These are phyloP conservation scores for Apophysomyces trapeziformis DNA, from an alignment of 371 early-diverging fungal genomes.

Conservation along the genomic window DNA sequence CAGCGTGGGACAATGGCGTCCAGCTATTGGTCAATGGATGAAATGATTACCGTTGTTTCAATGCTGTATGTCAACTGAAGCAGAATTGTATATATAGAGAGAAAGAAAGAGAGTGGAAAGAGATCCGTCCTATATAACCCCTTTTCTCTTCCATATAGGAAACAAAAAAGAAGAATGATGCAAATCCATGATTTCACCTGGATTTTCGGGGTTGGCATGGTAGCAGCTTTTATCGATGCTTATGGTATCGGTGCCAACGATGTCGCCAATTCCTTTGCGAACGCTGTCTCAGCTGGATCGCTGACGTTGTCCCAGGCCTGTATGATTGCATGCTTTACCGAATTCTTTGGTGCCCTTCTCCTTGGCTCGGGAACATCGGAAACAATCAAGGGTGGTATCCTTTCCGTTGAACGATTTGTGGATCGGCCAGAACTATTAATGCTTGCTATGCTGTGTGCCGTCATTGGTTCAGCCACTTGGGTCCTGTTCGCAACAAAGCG, in stretches of 20 bases:
- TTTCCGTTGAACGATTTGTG: slow-evolving; percentile 54
- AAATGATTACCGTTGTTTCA: not conserved
- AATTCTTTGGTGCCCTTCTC: slow-evolving; percentile 83
- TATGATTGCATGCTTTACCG: slow-evolving; percentile 83
- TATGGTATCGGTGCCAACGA: slow-evolving; percentile 86
- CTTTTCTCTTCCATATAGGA: not conserved
- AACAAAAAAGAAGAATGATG: slow-evolving; percentile 42
- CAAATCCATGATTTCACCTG: slow-evolving; percentile 69
- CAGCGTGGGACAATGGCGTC: not conserved
- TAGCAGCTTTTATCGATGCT: slow-evolving; percentile 71
- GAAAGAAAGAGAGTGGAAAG: not conserved
- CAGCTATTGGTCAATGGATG: not conserved
- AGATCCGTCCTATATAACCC: not conserved
- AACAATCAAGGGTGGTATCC: slow-evolving; percentile 78
- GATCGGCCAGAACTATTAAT: slow-evolving; percentile 75
- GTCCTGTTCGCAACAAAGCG: slow-evolving; percentile 69
- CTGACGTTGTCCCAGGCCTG: slow-evolving; percentile 75
- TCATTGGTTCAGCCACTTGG: slow-evolving; percentile 81
- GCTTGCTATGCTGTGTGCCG: slow-evolving; percentile 83
- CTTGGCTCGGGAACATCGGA: slow-evolving; percentile 78
- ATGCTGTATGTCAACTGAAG: not conserved
- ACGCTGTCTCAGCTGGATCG: slow-evolving; percentile 86
- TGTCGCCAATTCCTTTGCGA: slow-evolving; percentile 89
- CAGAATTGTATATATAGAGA: not conserved
- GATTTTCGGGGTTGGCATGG: slow-evolving; percentile 75